These are phyloP conservation scores for Podaxis sp. DNA, from an alignment of 768 basidiomycete species.

Conservation along the genomic window DNA sequence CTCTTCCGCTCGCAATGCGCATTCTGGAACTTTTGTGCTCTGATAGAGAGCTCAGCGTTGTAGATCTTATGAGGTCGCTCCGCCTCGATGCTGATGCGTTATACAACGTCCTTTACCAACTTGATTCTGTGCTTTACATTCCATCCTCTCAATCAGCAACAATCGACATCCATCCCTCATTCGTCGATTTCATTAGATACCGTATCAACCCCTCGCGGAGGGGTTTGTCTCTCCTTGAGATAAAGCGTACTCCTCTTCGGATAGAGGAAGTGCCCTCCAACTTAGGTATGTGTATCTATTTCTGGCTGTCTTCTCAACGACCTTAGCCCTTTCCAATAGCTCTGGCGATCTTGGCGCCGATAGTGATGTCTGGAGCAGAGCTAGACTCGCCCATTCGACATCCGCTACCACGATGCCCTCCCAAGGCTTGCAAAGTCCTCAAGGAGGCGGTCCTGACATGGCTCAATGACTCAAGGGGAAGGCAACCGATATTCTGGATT, in stretches of 20 bases:
- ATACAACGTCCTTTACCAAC: not conserved
- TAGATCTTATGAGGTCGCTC: not conserved
- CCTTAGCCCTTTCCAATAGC: not conserved
- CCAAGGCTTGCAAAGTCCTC: not conserved
- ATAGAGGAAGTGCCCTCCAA: not conserved
- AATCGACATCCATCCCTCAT: not conserved
- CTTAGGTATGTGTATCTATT: not conserved
- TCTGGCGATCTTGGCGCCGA: not conserved
- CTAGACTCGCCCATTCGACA: not conserved
- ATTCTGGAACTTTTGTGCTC: not conserved
- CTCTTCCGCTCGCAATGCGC: not conserved
- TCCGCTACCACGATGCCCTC: not conserved
- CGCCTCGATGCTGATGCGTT: not conserved
- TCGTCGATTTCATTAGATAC: slow-evolving; percentile 1
- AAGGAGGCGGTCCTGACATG: not conserved
- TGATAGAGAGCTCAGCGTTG: not conserved
- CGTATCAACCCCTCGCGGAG: not conserved
- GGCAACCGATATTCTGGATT: not conserved
- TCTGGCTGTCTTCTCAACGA: not conserved
- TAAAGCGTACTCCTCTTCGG: not conserved
- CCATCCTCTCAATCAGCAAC: not conserved
- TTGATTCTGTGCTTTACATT: not conserved
- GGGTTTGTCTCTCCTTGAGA: not conserved
- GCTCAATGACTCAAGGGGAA: not conserved
- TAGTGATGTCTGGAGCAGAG: not conserved